Conservation (phyloP, 768 basidiomycete species). For the Ramaria sp. region DNA sequence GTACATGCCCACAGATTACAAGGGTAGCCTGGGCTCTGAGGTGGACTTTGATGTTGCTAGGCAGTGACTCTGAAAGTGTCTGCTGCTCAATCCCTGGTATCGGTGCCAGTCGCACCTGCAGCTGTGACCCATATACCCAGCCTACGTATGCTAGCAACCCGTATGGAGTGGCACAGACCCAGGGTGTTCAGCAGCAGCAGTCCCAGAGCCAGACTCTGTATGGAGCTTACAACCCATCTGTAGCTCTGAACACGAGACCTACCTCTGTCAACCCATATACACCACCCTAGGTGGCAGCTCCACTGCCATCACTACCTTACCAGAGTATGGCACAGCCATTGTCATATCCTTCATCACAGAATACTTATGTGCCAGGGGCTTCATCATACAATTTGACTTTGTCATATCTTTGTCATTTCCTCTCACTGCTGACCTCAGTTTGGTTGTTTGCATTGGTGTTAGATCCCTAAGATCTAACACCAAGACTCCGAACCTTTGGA, state of each 20-base stretch:
- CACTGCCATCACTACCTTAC: slow-evolving; percentile 10
- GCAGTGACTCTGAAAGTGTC: slow-evolving; percentile 17
- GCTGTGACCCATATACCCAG: slow-evolving; percentile 12
- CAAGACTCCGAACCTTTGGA: too few species aligned
- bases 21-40: slow-evolving; percentile 37
- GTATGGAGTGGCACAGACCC: slow-evolving; percentile 10
- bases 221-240: slow-evolving; percentile 1
- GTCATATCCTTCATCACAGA: slow-evolving; percentile 8
- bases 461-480: too few species aligned
- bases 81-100: slow-evolving; percentile 13
- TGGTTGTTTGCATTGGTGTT: too few species aligned
- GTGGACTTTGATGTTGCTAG: slow-evolving; percentile 33
- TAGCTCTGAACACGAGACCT: not conserved
- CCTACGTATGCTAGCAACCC: slow-evolving; percentile 3
- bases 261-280: slow-evolving; percentile 3
- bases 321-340: slow-evolving; percentile 13
- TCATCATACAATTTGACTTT: slow-evolving; percentile 16
- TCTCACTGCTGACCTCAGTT: too few species aligned
- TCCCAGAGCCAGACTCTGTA: not conserved
- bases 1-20: slow-evolving; percentile 71
- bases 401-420: too few species aligned
- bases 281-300: slow-evolving; percentile 10
- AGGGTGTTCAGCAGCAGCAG: not conserved
- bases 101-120: slow-evolving; percentile 16
- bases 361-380: slow-evolving; percentile 17